Percentiles rank a stretch among this genome's conserved stretches.
Evolutionary conservation across 106 monocot genomes (phyloP).

Genomic region (Phalaenopsis equestris): DNA sequence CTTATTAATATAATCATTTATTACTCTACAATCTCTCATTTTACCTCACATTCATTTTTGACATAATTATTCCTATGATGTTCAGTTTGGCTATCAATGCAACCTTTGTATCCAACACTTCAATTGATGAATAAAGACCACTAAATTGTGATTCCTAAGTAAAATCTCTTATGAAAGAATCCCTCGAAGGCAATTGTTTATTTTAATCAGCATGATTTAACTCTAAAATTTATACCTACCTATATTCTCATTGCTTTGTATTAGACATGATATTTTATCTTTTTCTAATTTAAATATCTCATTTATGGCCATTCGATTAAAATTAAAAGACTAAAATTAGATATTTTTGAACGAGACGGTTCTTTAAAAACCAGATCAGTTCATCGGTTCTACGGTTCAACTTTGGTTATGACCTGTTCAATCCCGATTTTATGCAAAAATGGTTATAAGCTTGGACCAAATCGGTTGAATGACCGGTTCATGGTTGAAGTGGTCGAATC

Average conservation of each 20-base stretch:
- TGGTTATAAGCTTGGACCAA: too few relatives aligned
- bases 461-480: too few relatives aligned
- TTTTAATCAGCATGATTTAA: neutral
- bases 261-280: neutral
- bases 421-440: too few relatives aligned
- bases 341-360: too few relatives aligned
- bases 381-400: too few relatives aligned
- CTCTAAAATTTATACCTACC: neutral
- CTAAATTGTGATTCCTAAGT: neutral
- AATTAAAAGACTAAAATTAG: too few relatives aligned
- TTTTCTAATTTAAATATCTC: too few relatives aligned
- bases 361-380: too few relatives aligned
- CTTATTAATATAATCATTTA: neutral
- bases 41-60: neutral
- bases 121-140: neutral
- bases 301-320: too few relatives aligned
- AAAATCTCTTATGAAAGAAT: neutral
- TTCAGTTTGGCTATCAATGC: neutral
- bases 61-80: neutral
- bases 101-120: neutral
- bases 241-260: neutral
- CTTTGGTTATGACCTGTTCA: too few relatives aligned
- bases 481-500: too few relatives aligned
- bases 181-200: neutral
- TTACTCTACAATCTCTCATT: neutral